Base-by-base conservation (phyloP, 768 basidiomycete species). In the Suillus luteus region DNA sequence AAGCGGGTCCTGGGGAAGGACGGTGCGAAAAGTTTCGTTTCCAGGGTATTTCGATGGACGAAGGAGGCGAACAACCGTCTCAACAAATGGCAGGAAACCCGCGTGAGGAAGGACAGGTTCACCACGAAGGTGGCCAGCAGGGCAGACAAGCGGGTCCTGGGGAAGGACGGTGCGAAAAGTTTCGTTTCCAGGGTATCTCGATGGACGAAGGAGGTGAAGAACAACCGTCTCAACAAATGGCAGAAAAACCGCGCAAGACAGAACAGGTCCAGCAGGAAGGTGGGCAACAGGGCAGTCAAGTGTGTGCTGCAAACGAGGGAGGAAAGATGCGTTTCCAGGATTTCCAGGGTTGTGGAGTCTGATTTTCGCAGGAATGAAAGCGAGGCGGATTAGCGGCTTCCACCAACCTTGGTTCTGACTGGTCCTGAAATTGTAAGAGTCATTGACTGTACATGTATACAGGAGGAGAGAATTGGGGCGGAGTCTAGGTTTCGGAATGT, bases 341-440 rank as follows among this genome's bases (percentile, higher is more conserved):
- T 31, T 55, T 43, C 10, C 59, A 54, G 31, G 35, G 72, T 31
- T 31, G 31, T 31, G 49, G 27, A 27, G 17, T 51, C 15, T 9
- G 8, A 55, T 48, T 15, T 1, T 27, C n/a, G 24, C 24, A 54
- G 44, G 9, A 38, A 7, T 58, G 35, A 31, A 40, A 48, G n/a
- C 24, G 22, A 35, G 6, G 9, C 10, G 12, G 33, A n/a, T 33
- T 6, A 35, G 33, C 19, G 14, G 7, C 15, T 49, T 9, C 46
- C 2, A 27, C 27, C 11, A 12, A 6, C 5, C 4, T 49, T 27
- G 48, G 14, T 17, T 51, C 15, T 19, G 51, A 17, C 27, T 52
- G 14, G 12, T 27, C 24, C 22, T 17, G 49, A 31, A 15, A 49
- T 24, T 5, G n/a, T 48, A 49, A 14, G 46, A 44, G 27, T 27